Conservation (phyloP, 2,329 filamentous ascomycete genomes). For the Phaeosphaeria sp. region DNA sequence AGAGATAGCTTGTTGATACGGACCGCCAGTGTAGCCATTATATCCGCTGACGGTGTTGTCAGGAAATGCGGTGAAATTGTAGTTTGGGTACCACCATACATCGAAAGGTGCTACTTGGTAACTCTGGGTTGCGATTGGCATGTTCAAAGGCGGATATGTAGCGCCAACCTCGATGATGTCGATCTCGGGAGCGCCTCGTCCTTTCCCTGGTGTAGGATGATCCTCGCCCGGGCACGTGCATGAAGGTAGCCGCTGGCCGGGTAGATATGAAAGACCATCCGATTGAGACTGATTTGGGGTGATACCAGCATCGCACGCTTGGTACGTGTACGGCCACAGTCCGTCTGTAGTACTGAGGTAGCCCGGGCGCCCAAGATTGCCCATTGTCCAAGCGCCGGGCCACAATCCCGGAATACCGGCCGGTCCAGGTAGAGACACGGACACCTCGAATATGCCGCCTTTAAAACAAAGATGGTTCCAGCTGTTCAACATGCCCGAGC, state of each 20-base stretch:
- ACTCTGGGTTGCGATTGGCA: constrained; percentile 56
- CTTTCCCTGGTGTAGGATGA: constrained; percentile 55
- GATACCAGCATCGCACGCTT: constrained; percentile 58
- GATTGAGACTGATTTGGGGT: constrained; percentile 56
- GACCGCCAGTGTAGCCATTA: constrained; percentile 62
- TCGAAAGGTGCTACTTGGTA: constrained; percentile 60
- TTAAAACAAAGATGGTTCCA: constrained; percentile 64
- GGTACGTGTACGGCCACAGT: constrained; percentile 63
- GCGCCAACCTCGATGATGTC: constrained; percentile 57
- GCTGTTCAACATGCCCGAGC: constrained; percentile 60
- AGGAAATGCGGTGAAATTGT: constrained; percentile 59
- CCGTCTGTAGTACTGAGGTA: constrained; percentile 61
- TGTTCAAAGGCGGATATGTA: constrained; percentile 46
- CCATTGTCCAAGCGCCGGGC: constrained; percentile 63
- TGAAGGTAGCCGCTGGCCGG: constrained; percentile 54
- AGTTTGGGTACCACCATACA: constrained; percentile 59
- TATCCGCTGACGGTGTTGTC: constrained; percentile 56
- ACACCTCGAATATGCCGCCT: constrained; percentile 61
- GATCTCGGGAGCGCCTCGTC: constrained; percentile 57
- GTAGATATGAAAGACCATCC: constrained; percentile 52
- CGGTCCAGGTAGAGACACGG: constrained; percentile 59
- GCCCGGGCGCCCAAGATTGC: constrained; percentile 61
- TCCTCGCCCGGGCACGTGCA: constrained; percentile 55
- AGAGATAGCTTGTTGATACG: constrained; percentile 64
- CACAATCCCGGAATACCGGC: constrained; percentile 57